Conservation (phyloP, 148 eudicot genomes). For the Bassia scoparia region DNA sequence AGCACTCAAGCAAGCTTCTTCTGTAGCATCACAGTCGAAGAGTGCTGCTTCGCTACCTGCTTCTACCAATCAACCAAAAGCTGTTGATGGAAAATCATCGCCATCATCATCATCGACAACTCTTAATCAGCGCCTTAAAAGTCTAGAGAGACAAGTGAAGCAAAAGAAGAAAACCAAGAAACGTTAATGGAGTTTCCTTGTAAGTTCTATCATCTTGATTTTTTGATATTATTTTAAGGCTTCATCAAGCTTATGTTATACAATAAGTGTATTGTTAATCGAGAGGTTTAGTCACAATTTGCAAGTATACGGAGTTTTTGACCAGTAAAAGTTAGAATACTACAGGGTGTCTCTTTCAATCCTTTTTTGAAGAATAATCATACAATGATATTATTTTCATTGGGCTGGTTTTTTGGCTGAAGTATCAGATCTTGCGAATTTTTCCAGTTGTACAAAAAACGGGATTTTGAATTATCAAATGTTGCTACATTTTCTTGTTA, state of each 20-base stretch:
- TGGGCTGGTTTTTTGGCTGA: not conserved
- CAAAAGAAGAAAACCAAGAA: slow-evolving; percentile 71
- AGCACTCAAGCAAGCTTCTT: slow-evolving; percentile 49
- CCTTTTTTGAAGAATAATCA: not conserved
- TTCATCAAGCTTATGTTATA: slow-evolving; percentile 1
- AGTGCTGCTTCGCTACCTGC: slow-evolving; percentile 25
- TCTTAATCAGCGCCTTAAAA: slow-evolving; percentile 58
- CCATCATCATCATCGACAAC: slow-evolving; percentile 52
- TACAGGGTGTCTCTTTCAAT: not conserved
- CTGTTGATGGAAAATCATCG: slow-evolving; percentile 34
- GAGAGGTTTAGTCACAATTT: slow-evolving; percentile 5
- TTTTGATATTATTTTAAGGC: slow-evolving; percentile 9
- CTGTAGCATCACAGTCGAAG: slow-evolving; percentile 18
- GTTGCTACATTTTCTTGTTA: not conserved
- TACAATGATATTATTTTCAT: not conserved
- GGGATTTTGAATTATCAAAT: not conserved
- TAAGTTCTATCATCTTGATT: not conserved
- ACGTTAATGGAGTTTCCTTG: slow-evolving; percentile 29
- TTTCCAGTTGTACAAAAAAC: not conserved
- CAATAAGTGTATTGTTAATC: not conserved
- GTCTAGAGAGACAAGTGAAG: slow-evolving; percentile 69
- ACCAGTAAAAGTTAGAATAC: slow-evolving; percentile 9
- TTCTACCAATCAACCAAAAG: slow-evolving; percentile 32
- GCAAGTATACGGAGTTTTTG: not conserved
- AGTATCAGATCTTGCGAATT: not conserved